These are phyloP conservation scores for Ceratocystis colombiana DNA, from an alignment of 2,329 filamentous ascomycete species.

Conservation along the genomic window DNA sequence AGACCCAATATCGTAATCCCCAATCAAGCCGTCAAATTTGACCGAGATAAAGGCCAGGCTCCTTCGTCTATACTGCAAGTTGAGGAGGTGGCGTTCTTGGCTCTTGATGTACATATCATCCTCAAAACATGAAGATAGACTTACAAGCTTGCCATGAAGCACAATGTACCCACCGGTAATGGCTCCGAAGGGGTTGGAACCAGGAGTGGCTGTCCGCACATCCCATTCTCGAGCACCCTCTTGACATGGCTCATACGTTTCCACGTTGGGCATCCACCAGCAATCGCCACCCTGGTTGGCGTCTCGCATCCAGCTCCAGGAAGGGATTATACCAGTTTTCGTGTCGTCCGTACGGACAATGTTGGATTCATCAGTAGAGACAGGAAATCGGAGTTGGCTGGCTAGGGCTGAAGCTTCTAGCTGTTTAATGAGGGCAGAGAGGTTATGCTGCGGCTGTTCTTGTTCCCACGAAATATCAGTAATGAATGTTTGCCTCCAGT, in stretches of 20 bases:
- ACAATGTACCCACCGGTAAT: neutral
- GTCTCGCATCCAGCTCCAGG: neutral
- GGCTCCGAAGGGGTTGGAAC: neutral
- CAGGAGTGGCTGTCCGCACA: neutral
- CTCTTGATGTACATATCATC: neutral
- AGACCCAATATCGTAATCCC: neutral
- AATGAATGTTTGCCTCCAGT: neutral
- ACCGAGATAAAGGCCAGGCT: neutral
- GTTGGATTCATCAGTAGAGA: too few species aligned
- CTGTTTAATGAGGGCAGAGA: too few species aligned
- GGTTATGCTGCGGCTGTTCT: too few species aligned
- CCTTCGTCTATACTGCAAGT: neutral
- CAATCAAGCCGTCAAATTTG: neutral
- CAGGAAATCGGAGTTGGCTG: too few species aligned
- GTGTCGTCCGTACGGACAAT: too few species aligned
- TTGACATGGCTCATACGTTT: neutral
- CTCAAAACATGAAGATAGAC: neutral
- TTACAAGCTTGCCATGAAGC: neutral
- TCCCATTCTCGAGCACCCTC: neutral
- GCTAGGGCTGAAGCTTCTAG: too few species aligned
- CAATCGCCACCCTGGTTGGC: neutral
- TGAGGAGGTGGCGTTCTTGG: neutral
- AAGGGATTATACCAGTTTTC: neutral
- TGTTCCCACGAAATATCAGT: too few species aligned
- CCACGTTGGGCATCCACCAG: neutral